Evolutionary conservation across 2,329 filamentous ascomycete species (phyloP), one percentile per base, ranked within the genome.

Genomic region (Scortechinia acanthostroma): DNA sequence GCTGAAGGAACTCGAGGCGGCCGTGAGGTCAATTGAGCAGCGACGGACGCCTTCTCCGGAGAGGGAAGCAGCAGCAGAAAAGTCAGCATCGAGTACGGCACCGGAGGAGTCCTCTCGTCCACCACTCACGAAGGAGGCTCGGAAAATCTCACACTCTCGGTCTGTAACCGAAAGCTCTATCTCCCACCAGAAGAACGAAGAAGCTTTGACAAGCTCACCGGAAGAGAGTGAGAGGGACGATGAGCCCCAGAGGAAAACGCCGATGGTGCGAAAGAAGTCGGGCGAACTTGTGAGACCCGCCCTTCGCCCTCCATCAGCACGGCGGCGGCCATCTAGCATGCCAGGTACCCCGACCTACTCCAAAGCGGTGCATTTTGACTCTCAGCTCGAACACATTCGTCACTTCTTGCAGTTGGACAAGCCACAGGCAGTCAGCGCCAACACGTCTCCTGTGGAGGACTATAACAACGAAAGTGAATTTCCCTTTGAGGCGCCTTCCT

Each of bases 281-380:
- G 93, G 93, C 23, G 93, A 98, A 66, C 76, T 98, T 25, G 93
- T 98, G 47, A 84, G 93, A 55, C 93, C 93, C 13, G 93, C 93
- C 17, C 76, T 98, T 44, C 83, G 93, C 43, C 81, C 85, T 30
- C 73, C 88, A 13, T 87, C 86, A n/a, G 77, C 79, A 51, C 35
- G 35, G 10, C 77, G 88, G 51, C 80, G 93, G 47, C 91, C 91
- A 1, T 95, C 88, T 3, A 97, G 91, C 68, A 95, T 97, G 88
- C 93, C 93, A 5, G 93, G 93, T 45, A 98, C 93, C 0, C 93
- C 93, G 0, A 93, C 91, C 5, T 97, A 91, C 60, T 86, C 86
- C 53, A 98, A 98, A 64, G 90, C 88, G 13, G 93, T 98, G n/a
- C 93, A 98, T 65, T 98, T 98, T 60, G 93, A 97, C 65, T 88